phyloP scores from a whole-genome alignment of 169 alveolate species.

The Perkinsus marinus region DNA sequence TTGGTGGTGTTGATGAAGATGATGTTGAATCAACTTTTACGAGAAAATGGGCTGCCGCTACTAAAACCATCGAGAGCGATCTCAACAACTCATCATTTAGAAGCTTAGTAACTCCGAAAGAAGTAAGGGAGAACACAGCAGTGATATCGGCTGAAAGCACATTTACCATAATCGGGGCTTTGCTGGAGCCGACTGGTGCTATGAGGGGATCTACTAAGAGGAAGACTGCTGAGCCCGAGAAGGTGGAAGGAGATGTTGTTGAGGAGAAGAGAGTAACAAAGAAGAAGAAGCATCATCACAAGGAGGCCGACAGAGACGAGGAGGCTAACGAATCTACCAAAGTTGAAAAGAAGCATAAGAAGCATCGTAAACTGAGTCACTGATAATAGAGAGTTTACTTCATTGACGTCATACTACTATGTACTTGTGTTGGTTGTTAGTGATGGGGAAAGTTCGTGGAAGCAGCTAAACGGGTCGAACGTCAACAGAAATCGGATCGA shows the following conservation, averaged over 20 bases:
- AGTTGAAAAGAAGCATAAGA: background rate
- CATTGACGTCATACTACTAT: too few species aligned
- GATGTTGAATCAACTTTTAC: background rate
- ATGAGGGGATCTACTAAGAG: background rate
- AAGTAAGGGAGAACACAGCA: background rate
- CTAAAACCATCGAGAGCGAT: background rate
- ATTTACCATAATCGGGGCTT: background rate
- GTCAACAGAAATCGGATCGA: too few species aligned
- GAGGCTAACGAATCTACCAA: too few species aligned
- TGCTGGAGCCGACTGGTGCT: background rate
- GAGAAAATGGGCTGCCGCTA: background rate
- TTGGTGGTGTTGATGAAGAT: background rate
- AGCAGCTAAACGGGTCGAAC: too few species aligned
- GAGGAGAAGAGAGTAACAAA: too few species aligned
- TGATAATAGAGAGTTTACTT: too few species aligned
- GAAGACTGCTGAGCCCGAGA: too few species aligned
- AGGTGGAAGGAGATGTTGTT: too few species aligned
- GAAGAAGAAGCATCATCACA: too few species aligned
- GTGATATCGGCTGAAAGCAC: background rate
- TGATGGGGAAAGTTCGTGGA: too few species aligned
- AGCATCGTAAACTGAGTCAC: background rate
- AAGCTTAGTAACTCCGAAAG: background rate
- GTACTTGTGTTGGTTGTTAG: too few species aligned
- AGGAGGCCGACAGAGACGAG: too few species aligned
- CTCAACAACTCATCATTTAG: background rate